Percentiles rank a stretch among this genome's conserved stretches.
Evolutionary conservation across 805 yeast species (phyloP).

Genomic region (Kuraishia molischiana): DNA sequence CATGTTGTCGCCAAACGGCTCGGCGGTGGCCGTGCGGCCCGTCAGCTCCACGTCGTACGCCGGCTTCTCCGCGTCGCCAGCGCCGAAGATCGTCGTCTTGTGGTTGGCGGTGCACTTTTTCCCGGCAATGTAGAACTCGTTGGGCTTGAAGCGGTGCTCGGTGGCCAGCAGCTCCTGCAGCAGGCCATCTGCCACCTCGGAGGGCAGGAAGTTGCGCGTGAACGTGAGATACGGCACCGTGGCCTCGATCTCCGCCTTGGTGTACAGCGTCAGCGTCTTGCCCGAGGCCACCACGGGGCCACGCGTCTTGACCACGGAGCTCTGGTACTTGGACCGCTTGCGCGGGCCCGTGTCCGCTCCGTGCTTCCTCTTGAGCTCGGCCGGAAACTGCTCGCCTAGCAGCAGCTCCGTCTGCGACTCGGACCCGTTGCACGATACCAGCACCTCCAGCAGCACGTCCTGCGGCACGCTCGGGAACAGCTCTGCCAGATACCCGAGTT

Average conservation of each 20-base stretch:
- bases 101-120: conserved; percentile 54
- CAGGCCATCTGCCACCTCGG: conserved; percentile 33
- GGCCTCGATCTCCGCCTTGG: conserved; percentile 39
- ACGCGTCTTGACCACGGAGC: background rate
- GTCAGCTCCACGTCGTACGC: conserved; percentile 9
- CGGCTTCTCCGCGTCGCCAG: conserved; percentile 3
- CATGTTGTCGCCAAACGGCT: conserved; percentile 30
- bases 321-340: conserved; percentile 4
- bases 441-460: conserved; percentile 36
- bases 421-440: conserved; percentile 46
- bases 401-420: conserved; percentile 28
- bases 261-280: conserved; percentile 24
- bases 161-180: conserved; percentile 32
- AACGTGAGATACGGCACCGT: conserved; percentile 43
- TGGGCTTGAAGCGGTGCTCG: conserved; percentile 25
- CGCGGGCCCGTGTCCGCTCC: background rate
- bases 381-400: conserved; percentile 24
- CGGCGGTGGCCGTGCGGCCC: conserved; percentile 9
- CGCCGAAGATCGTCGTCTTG: conserved; percentile 27
- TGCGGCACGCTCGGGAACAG: conserved; percentile 34
- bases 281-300: background rate
- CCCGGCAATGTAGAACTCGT: conserved; percentile 54
- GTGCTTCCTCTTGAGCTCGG: conserved; percentile 3
- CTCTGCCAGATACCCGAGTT: conserved; percentile 23
- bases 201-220: conserved; percentile 42